These are phyloP conservation scores for Megacollybia marginata DNA, from an alignment of 768 basidiomycete genomes.

Conservation along the genomic window DNA sequence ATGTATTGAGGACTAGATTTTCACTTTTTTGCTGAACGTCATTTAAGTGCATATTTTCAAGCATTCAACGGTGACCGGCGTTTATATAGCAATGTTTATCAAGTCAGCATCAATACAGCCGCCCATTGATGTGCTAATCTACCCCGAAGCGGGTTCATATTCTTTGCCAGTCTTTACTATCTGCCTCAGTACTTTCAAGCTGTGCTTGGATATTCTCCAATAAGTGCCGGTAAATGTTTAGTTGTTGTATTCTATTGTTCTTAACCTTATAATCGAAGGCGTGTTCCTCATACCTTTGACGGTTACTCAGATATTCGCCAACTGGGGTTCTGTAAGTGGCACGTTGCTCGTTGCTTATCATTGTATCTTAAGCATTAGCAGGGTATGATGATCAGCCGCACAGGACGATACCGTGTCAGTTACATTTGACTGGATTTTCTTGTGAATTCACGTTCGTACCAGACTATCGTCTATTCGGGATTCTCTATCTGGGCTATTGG, in stretches of 20 bases:
- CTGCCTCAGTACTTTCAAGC: conserved; percentile 75
- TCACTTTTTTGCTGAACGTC: neutral
- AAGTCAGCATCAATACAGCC: conserved; percentile 30
- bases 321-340: conserved; percentile 41
- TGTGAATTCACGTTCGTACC: no score
- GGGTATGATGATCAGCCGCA: conserved; percentile 56
- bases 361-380: conserved; percentile 15
- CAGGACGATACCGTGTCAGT: conserved; percentile 54
- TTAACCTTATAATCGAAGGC: conserved; percentile 23
- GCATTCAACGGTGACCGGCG: conserved; percentile 56
- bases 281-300: conserved; percentile 66
- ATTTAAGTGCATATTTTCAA: conserved; percentile 66
- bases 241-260: neutral
- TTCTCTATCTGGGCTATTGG: conserved; percentile 66
- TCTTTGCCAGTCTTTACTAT: conserved; percentile 61
- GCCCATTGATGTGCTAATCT: neutral
- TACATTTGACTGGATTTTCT: neutral
- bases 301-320: conserved; percentile 53
- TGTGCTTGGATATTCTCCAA: conserved; percentile 57
- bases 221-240: conserved; percentile 30
- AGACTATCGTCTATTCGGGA: conserved; percentile 55
- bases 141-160: conserved; percentile 46
- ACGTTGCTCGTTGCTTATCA: neutral
- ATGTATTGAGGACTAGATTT: conserved; percentile 13
- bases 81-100: conserved; percentile 64